phyloP scores from a whole-genome alignment of 208 protist species.

The Leishmania turanica region DNA sequence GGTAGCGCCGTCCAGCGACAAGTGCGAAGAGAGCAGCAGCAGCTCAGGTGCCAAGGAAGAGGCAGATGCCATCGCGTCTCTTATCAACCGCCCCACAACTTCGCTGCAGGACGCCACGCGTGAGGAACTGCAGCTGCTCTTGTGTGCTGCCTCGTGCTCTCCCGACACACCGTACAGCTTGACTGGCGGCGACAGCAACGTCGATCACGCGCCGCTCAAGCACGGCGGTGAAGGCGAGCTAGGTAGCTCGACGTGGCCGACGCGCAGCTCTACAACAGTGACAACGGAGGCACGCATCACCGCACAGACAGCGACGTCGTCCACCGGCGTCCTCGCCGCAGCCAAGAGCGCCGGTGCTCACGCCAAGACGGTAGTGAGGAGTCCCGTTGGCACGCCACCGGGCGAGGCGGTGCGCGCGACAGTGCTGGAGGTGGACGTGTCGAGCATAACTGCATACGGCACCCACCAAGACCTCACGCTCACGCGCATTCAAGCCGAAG shows the following conservation, averaged over 20 bases:
- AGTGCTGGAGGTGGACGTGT: constrained; percentile 55
- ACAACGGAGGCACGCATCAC: background rate
- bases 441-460: constrained; percentile 54
- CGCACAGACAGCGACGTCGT: background rate
- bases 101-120: constrained; percentile 19
- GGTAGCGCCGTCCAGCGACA: background rate
- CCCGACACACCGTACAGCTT: constrained; percentile 2
- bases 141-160: constrained; percentile 27
- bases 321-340: background rate
- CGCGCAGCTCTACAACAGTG: constrained; percentile 7
- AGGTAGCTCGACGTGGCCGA: constrained; percentile 1
- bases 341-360: background rate
- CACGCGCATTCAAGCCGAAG: constrained; percentile 49
- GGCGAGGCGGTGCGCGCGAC: constrained; percentile 28
- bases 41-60: background rate
- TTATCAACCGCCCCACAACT: background rate
- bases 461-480: constrained; percentile 63
- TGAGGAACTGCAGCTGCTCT: constrained; percentile 31
- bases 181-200: background rate
- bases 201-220: background rate
- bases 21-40: background rate
- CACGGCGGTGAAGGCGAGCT: background rate
- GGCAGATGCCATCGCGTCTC: background rate
- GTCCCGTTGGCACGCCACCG: background rate
- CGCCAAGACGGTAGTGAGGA: background rate